Evolutionary conservation across 2,329 filamentous ascomycete species (phyloP), one percentile per base, ranked within the genome.

Genomic region (Claviceps maximensis): DNA sequence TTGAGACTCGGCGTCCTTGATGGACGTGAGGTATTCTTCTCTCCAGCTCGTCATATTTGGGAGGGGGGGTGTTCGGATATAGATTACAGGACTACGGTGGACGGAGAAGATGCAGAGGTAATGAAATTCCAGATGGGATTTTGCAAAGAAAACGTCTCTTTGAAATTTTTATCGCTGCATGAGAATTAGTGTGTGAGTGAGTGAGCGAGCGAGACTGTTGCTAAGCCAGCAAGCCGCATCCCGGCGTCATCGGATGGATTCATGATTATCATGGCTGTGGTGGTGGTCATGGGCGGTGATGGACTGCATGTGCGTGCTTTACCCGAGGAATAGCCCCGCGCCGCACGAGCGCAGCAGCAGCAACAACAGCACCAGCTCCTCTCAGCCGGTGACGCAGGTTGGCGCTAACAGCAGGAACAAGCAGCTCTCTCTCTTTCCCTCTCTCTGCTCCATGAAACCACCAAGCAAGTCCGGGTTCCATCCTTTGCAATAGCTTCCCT

Each of bases 1-100:
- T 54, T 89, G 85, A 57, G 81, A 77, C 62, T 82, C 77, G 61
- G 88, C 87, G 61, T 85, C 83, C 60, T 82, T 78, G 58, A 97
- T 75, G 58, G 85, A 84, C 56, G 80, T 74, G 57, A 87, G 75
- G 67, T 95, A 96, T 62, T 94, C 86, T 59, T 87, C 82, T 63
- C 84, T 79, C 87, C 90, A 94, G 72, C 79, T 80, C 58, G 80
- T 76, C 76, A 79, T 79, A 54, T 33, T 64, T n/a, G n/a, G n/a
- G n/a, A n/a, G n/a, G n/a, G 59, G 25, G 33, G 42, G 46, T 42
- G 44, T 29, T 8, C 4, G 27, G 31, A 33, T 9, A 4, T 38
- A 13, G 21, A 27, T 36, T n/a, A 27, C n/a, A 23, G 25, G 33
- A 42, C 46, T 25, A 40, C 23, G 27, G 7, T 31, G 31, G 45